Evolutionary conservation across 495 filamentous ascomycete genomes (phyloP), one percentile per base, ranked within the genome.

Genomic region (Sphaerosporella brunnea): DNA sequence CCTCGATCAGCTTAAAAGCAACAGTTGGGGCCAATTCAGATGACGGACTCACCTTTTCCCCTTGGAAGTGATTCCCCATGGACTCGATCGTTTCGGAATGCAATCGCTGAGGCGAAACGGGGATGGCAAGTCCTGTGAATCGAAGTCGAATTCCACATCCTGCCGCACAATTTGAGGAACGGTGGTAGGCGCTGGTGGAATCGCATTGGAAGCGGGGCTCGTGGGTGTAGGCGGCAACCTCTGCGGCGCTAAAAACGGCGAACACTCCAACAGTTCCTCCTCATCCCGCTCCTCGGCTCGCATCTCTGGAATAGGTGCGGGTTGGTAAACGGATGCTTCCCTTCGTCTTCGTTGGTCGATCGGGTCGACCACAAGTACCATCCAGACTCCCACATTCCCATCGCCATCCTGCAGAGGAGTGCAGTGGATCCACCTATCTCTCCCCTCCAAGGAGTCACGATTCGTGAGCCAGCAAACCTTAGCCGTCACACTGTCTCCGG

Each of bases 301-400:
- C 10, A 10, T 9, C 37, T 40, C 37, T 1, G 2, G 20, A 9
- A 20, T 15, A 20, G 37, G 15, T 20, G 37, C 5, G 28, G 37
- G 37, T 11, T 18, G 15, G 10, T 40, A 40, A 15, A 40, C 37
- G 1, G 37, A 40, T 20, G 37, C 18, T 18, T 40, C 37, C 15
- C 37, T 16, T 10, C 37, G 37, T 2, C 37, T 10, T 2, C 37
- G 37, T 2, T 40, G 37, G n/a, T n/a, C n/a, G 11, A 40, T 20
- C 2, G 43, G 43, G 36, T 78, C 74, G 0, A 78, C 69, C 53
- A 80, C 66, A 0, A 78, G 69, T 15, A 79, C 65, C 72, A 80
- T 75, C 74, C 73, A 78, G 0, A 77, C 74, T 41, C 76, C 77
- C 7, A 78, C 66, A 8, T 67, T 63, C 13, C 72, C 69, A 49